These are phyloP conservation scores for Apophysomyces ossiformis DNA, from an alignment of 371 early-diverging fungal genomes.

Conservation along the genomic window DNA sequence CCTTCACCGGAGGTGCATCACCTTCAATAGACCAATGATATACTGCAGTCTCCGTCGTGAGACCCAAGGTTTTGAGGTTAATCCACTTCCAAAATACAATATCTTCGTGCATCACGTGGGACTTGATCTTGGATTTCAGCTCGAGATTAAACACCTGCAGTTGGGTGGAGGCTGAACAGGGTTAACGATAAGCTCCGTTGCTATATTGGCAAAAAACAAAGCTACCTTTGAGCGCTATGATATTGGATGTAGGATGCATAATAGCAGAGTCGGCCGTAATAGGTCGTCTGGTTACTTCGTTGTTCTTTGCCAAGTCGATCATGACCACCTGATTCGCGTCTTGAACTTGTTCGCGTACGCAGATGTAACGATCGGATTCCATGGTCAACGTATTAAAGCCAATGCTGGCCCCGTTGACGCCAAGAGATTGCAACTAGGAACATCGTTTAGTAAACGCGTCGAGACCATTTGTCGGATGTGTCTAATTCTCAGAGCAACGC, in stretches of 20 bases:
- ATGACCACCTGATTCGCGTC: conserved; percentile 91
- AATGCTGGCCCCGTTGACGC: conserved; percentile 91
- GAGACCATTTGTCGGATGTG: not conserved
- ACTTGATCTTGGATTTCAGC: conserved; percentile 92
- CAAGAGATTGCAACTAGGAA: conserved; percentile 84
- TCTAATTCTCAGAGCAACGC: not conserved
- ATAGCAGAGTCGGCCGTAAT: conserved; percentile 98
- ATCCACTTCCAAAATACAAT: conserved; percentile 98
- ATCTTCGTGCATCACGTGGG: conserved; percentile 91
- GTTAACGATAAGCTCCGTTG: not conserved
- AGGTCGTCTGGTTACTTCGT: conserved; percentile 84
- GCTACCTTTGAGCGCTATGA: conserved; percentile 94
- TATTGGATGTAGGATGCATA: conserved; percentile 93
- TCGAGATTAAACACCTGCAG: conserved; percentile 98
- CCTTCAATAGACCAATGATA: conserved; percentile 98
- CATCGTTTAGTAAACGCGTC: conserved; percentile 4
- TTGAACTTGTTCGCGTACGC: conserved; percentile 91
- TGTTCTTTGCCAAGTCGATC: conserved; percentile 86
- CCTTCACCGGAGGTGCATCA: conserved; percentile 81
- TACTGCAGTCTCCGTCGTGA: conserved; percentile 90
- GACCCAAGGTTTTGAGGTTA: conserved; percentile 78
- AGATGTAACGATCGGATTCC: conserved; percentile 97
- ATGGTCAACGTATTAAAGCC: conserved; percentile 96
- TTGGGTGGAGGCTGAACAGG: conserved; percentile 76
- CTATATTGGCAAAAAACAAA: too few species aligned